Evolutionary conservation across 257 asterid species (phyloP), one percentile per base, ranked within the genome.

Genomic region (Anisodus acutangulus): DNA sequence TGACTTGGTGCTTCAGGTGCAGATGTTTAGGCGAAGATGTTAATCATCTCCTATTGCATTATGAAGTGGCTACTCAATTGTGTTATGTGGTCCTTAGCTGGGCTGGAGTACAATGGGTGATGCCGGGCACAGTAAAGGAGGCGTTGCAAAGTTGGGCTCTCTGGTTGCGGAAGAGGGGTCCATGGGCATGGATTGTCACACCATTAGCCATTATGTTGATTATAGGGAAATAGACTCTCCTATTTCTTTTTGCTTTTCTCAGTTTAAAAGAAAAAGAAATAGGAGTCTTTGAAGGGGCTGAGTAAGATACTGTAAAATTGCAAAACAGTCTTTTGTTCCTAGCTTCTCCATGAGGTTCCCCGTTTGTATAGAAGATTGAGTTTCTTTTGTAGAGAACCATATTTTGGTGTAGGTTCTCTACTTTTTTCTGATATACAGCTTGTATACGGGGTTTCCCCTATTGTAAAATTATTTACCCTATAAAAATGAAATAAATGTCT

Each of bases 201-300:
- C 74, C 74, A 35, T 67, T 67, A 35, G 47, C 74, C 49, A 67
- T 67, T 67, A 67, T 67, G 74, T 67, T 35, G 74, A 47, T 67
- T 67, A 67, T 45, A 35, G 11, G 74, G 74, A 67, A 35, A 67
- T 35, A 35, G 22, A 35, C 26, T 22, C 26, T 22, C 26, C 26
- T 22, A 22, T 22, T 31, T 31, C 35, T 31, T 31, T 31, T 31
- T 31, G 35, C 2, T 31, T 31, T 31, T 31, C 35, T 31, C 35
- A 1, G 35, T 31, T 31, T 31, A 31, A 31, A 31, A 31, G 35
- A 31, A 31, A 31, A 31, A 31, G 17, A 67, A 67, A 67, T 67
- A 15, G 19, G 74, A 67, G 43, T 35, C 12, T 67, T 67, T 67
- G 19, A 67, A 67, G 22, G 49, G 19, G 74, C 3, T 67, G 47